phyloP scores from a whole-genome alignment of 2,329 filamentous ascomycete species.

The Gnomoniopsis smithogilvyi region DNA sequence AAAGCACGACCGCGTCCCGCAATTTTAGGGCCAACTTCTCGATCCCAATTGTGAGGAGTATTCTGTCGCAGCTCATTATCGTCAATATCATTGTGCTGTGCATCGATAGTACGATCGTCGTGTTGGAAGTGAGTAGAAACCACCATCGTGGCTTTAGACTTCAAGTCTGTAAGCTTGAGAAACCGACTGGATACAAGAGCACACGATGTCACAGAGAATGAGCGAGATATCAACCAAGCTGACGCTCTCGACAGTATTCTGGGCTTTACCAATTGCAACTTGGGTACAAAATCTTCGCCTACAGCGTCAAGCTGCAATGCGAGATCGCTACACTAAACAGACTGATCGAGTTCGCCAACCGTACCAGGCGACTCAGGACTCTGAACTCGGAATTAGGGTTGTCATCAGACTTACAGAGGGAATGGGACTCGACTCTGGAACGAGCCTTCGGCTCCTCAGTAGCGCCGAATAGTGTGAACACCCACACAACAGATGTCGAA shows the following conservation, averaged over 20 bases:
- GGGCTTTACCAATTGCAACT: slow-evolving; percentile 1
- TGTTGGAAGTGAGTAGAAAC: not conserved
- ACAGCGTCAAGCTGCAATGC: slow-evolving; percentile 19
- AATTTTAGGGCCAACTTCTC: not conserved
- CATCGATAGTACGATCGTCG: not conserved
- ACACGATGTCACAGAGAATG: too few relatives aligned
- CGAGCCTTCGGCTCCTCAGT: not conserved
- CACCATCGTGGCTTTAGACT: not conserved
- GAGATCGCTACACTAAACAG: slow-evolving; percentile 20
- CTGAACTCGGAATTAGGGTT: not conserved
- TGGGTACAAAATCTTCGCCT: slow-evolving; percentile 5
- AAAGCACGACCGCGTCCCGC: not conserved
- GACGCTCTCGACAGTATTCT: not conserved
- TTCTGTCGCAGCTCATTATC: not conserved
- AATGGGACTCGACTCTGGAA: slow-evolving; percentile 6
- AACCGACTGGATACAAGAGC: too few relatives aligned
- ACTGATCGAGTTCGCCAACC: slow-evolving; percentile 18
- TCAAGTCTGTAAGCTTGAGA: too few relatives aligned
- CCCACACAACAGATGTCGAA: too few relatives aligned
- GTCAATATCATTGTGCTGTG: slow-evolving; percentile 1
- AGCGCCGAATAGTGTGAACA: not conserved
- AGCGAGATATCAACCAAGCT: not conserved
- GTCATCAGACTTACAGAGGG: slow-evolving; percentile 3
- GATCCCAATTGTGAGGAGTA: not conserved
- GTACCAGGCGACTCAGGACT: not conserved